Conservation (phyloP, 768 basidiomycete species). For the Panaeolus cyanescens region DNA sequence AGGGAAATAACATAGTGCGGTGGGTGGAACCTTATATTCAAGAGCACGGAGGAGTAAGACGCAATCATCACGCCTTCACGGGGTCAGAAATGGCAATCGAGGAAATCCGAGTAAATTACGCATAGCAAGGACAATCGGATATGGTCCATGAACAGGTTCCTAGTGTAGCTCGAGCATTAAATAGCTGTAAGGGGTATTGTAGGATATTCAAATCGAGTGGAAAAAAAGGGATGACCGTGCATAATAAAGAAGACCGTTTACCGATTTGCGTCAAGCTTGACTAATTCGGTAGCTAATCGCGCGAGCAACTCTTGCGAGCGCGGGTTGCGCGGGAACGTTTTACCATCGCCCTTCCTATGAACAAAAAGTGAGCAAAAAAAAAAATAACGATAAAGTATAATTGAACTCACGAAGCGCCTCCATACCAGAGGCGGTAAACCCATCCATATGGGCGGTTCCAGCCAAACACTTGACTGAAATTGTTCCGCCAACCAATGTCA, state of each 20-base stretch:
- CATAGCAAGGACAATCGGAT: constrained; percentile 33
- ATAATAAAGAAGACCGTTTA: constrained; percentile 22
- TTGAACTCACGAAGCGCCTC: constrained; percentile 62
- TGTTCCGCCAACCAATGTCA: constrained; percentile 72
- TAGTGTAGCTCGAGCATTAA: not conserved
- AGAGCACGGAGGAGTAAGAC: constrained; percentile 9
- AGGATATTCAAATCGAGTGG: not conserved
- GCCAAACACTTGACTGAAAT: constrained; percentile 71
- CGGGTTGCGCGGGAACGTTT: constrained; percentile 67
- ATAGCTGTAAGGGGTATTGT: constrained; percentile 1
- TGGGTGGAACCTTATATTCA: constrained; percentile 7
- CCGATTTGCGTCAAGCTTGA: constrained; percentile 53
- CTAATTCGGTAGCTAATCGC: constrained; percentile 64
- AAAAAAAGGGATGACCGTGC: not conserved
- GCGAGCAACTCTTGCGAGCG: constrained; percentile 65
- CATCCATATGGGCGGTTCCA: constrained; percentile 54
- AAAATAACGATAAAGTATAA: not conserved
- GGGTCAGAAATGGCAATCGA: not conserved
- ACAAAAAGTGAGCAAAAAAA: constrained; percentile 1
- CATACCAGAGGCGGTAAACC: constrained; percentile 54
- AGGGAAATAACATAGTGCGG: not conserved
- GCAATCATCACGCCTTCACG: constrained; percentile 22
- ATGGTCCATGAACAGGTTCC: constrained; percentile 1
- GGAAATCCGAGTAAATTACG: not conserved
- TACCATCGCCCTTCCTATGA: constrained; percentile 64